Percentiles rank a stretch among this genome's conserved stretches.
Conservation (phyloP, 2,329 filamentous ascomycete genomes). For the Cephalotrichum gorgonifer region DNA sequence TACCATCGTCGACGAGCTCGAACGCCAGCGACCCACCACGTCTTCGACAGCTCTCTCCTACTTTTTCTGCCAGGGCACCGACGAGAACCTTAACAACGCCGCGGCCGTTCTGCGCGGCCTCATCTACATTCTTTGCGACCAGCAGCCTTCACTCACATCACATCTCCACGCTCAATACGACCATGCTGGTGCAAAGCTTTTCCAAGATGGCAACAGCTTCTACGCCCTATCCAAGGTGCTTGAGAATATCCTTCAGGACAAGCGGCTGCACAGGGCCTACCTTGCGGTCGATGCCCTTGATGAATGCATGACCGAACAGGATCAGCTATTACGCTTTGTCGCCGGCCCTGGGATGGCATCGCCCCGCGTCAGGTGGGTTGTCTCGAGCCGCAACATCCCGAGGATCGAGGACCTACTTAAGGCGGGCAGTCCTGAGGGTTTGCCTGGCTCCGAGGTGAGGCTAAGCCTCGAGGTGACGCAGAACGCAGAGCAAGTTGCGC, state of each 20-base stretch:
- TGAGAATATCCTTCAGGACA: constrained; percentile 24
- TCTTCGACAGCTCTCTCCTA: constrained; percentile 9
- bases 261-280: constrained; percentile 13
- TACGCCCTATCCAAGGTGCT: constrained; percentile 25
- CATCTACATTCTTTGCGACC: constrained; percentile 24
- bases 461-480: constrained; percentile 15
- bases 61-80: constrained; percentile 33
- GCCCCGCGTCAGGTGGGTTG: constrained; percentile 26
- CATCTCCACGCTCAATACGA: constrained; percentile 24
- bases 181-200: constrained; percentile 19
- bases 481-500: constrained; percentile 20
- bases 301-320: constrained; percentile 22
- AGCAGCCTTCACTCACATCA: constrained; percentile 19
- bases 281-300: constrained; percentile 37
- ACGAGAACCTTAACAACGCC: constrained; percentile 24
- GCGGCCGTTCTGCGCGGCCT: constrained; percentile 30
- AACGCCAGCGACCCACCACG: background rate
- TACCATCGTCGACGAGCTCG: constrained; percentile 20
- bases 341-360: constrained; percentile 6
- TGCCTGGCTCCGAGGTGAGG: background rate
- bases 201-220: constrained; percentile 27
- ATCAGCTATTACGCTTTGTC: constrained; percentile 24
- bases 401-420: constrained; percentile 19
- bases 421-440: background rate
- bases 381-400: constrained; percentile 30